Percentiles rank a stretch among this genome's conserved stretches.
These are phyloP conservation scores for Phytophthora fragariae DNA, from an alignment of 352 stramenopile genomes.

Conservation along the genomic window DNA sequence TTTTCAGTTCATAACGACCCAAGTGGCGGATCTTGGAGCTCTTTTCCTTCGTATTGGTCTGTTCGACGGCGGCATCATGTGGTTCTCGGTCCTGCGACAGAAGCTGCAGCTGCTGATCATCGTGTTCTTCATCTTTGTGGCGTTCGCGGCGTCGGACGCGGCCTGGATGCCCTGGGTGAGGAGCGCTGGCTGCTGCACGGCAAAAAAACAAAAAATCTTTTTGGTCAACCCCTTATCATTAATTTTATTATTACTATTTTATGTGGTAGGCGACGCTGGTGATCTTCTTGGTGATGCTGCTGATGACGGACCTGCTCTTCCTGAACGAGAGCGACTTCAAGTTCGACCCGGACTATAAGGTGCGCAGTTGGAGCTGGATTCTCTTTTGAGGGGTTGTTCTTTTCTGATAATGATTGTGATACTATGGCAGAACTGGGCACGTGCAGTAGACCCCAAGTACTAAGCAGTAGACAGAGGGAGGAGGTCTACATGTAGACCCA, in stretches of 20 bases:
- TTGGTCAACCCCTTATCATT: background rate
- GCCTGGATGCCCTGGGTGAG: conserved; percentile 88
- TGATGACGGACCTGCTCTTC: conserved; percentile 80
- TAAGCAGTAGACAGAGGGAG: conserved; percentile 27
- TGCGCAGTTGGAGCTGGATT: conserved; percentile 25
- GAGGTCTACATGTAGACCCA: too few species aligned
- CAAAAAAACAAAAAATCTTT: background rate
- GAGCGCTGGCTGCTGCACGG: conserved; percentile 1
- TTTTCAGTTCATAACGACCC: background rate
- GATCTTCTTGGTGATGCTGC: conserved; percentile 77
- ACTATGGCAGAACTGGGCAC: conserved; percentile 70
- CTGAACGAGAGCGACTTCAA: conserved; percentile 79
- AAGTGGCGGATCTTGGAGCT: conserved; percentile 31
- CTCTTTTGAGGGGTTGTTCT: background rate
- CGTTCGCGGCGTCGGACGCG: conserved; percentile 75
- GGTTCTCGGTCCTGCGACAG: conserved; percentile 81
- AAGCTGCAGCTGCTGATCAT: conserved; percentile 84
- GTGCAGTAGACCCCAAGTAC: conserved; percentile 81
- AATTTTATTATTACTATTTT: background rate
- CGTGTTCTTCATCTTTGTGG: conserved; percentile 84
- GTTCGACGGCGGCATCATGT: conserved; percentile 45
- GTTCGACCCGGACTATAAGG: conserved; percentile 89
- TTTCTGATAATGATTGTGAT: conserved; percentile 20
- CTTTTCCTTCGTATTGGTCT: too few species aligned
- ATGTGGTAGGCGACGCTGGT: conserved; percentile 69